Evolutionary conservation across 495 filamentous ascomycete genomes (phyloP), one percentile per base, ranked within the genome.

Genomic region (Apodospora peruviana): DNA sequence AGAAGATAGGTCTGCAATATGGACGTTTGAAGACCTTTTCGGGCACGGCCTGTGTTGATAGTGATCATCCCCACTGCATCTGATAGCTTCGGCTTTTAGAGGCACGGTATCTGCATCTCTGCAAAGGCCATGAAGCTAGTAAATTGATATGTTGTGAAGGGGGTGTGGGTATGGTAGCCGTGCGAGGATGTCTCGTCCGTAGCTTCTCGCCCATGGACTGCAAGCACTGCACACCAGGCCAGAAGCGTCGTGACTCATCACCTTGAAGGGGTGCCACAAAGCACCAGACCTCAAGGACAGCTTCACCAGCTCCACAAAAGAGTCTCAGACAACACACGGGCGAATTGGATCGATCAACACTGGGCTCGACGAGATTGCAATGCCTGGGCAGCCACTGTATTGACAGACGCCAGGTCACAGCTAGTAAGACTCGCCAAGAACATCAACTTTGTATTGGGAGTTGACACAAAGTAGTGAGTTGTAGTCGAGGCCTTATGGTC

Each of bases 21-120:
- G 40, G 37, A 11, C 1, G 32, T 40, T 14, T 19, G 34, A 1
- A 25, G 18, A n/a, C 16, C 3, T 27, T n/a, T 5, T 45, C 39
- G 22, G 7, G 44, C 19, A 46, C 45, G 22, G 40, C 23, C 25
- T 37, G 32, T 20, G 11, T 46, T 42, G 46, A 51, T 45, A 47
- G 39, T 37, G 56, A 59, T 59, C 56, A 41, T 45, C 44, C n/a
- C 45, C 37, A 34, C 51, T 41, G 48, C 41, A 44, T 55, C 22
- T 27, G 45, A 45, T 42, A 47, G 56, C n/a, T 47, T 24, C 37
- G 44, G 20, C 19, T 32, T 22, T 22, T 9, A 32, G 41, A 50
- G 20, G 41, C 22, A 21, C 40, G 27, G 34, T 23, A 51, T 29
- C 24, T 50, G 18, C 21, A 38, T 18, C 21, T 18, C 32, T 35